Evolutionary conservation across 2,329 filamentous ascomycete species (phyloP).

Genomic region (Neoascochyta sp.): DNA sequence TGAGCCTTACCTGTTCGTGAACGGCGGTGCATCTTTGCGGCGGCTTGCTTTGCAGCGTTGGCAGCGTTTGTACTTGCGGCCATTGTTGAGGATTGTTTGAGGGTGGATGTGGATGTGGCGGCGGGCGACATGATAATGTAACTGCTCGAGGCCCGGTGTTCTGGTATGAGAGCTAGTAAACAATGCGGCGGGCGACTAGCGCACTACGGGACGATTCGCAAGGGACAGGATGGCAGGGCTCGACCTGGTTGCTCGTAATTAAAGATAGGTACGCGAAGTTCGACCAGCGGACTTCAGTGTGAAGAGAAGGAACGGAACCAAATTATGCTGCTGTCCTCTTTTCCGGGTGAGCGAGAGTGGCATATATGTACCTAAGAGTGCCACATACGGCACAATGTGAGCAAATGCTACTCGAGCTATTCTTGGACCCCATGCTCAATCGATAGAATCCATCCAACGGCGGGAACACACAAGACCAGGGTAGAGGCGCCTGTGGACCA

Average conservation of each 20-base stretch:
- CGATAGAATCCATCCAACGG: constrained; percentile 26
- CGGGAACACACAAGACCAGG: too few relatives aligned
- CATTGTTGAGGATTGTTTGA: constrained; percentile 48
- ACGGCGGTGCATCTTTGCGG: constrained; percentile 85
- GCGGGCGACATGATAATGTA: constrained; percentile 50
- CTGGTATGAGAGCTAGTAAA: constrained; percentile 41
- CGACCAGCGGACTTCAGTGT: constrained; percentile 47
- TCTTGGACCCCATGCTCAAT: constrained; percentile 41
- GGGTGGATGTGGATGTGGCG: constrained; percentile 38
- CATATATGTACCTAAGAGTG: constrained; percentile 47
- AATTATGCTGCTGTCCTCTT: constrained; percentile 47
- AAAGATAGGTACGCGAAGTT: constrained; percentile 48
- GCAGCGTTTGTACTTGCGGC: constrained; percentile 49
- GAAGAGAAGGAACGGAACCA: constrained; percentile 40
- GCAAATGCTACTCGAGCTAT: constrained; percentile 47
- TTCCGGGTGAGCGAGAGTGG: constrained; percentile 28
- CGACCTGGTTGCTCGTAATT: constrained; percentile 42
- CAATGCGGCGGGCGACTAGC: constrained; percentile 42
- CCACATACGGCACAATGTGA: constrained; percentile 36
- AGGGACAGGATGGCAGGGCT: constrained; percentile 42
- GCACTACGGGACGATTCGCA: constrained; percentile 41
- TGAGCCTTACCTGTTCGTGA: constrained; percentile 81
- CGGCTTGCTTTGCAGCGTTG: constrained; percentile 53
- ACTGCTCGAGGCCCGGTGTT: constrained; percentile 41
- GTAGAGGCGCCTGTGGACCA: too few relatives aligned